Percentiles rank a stretch among this genome's conserved stretches.
phyloP scores from a whole-genome alignment of 1,284 basidiomycete species.

The Gymnopus androsaceus region DNA sequence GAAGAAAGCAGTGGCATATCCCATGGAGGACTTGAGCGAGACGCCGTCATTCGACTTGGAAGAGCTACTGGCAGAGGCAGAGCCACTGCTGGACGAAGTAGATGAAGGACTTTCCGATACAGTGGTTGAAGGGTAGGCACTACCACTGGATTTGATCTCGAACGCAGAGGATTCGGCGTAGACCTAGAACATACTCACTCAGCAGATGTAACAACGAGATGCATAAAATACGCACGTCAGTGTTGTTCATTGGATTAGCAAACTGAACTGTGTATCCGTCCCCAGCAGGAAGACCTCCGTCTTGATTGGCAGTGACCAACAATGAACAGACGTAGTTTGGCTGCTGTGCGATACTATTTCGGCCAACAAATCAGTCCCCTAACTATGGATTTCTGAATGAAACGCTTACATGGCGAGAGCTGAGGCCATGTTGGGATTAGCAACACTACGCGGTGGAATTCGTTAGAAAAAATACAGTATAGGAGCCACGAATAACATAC shows the following conservation, averaged over 20 bases:
- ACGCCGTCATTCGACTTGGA: constrained; percentile 26
- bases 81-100: constrained; percentile 30
- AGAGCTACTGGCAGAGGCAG: constrained; percentile 29
- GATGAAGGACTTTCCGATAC: constrained; percentile 35
- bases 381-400: not conserved
- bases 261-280: constrained; percentile 60
- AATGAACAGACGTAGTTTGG: constrained; percentile 64
- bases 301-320: constrained; percentile 49
- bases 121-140: constrained; percentile 53
- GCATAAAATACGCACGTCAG: constrained; percentile 44
- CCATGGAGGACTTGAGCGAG: constrained; percentile 29
- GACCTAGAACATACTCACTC: constrained; percentile 41
- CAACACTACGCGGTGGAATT: constrained; percentile 31
- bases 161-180: constrained; percentile 63
- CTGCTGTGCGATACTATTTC: constrained; percentile 42
- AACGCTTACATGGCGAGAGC: constrained; percentile 29
- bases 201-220: not conserved
- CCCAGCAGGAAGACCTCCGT: constrained; percentile 39
- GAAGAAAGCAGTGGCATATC: constrained; percentile 32
- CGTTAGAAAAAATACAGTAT: not conserved
- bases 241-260: constrained; percentile 57
- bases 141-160: constrained; percentile 65
- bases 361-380: not conserved
- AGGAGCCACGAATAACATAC: constrained; percentile 30
- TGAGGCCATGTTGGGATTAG: constrained; percentile 39